These are phyloP conservation scores for Neonectria sp. DNA, from an alignment of 2,329 filamentous ascomycete species.

Conservation along the genomic window DNA sequence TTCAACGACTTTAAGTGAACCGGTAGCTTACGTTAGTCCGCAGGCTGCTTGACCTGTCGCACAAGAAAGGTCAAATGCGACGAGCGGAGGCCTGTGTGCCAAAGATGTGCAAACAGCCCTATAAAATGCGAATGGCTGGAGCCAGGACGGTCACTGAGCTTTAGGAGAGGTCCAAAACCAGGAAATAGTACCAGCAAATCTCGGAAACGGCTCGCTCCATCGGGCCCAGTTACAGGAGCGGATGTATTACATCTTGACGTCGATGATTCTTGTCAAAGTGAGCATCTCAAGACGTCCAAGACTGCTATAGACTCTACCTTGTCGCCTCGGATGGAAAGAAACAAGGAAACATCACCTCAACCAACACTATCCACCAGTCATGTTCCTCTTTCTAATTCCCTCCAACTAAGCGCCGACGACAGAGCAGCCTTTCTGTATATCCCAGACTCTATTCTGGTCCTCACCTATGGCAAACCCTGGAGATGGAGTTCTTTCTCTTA, in stretches of 20 bases:
- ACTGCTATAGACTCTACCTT: not conserved
- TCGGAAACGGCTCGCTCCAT: conserved; percentile 16
- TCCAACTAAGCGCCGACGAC: conserved; percentile 32
- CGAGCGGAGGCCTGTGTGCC: conserved; percentile 36
- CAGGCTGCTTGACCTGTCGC: conserved; percentile 41
- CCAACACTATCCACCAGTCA: conserved; percentile 29
- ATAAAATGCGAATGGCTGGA: conserved; percentile 43
- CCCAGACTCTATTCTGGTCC: conserved; percentile 36
- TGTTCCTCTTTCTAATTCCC: conserved; percentile 34
- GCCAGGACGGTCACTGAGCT: conserved; percentile 27
- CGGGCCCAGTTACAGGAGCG: not conserved
- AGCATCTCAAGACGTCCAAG: not conserved
- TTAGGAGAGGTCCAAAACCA: conserved; percentile 17
- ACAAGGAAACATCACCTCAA: not conserved
- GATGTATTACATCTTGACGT: not conserved
- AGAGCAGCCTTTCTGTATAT: conserved; percentile 35
- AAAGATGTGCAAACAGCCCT: conserved; percentile 36
- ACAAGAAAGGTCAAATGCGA: conserved; percentile 45
- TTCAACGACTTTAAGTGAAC: not conserved
- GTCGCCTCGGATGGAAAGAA: not conserved
- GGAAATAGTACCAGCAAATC: conserved; percentile 4
- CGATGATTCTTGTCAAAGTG: not conserved
- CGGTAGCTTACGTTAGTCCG: not conserved
- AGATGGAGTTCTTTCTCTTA: conserved; percentile 44
- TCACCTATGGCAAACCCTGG: conserved; percentile 41